Evolutionary conservation across 176 grass and related monocot genomes (phyloP).

Genomic region (Carex scoparia): DNA sequence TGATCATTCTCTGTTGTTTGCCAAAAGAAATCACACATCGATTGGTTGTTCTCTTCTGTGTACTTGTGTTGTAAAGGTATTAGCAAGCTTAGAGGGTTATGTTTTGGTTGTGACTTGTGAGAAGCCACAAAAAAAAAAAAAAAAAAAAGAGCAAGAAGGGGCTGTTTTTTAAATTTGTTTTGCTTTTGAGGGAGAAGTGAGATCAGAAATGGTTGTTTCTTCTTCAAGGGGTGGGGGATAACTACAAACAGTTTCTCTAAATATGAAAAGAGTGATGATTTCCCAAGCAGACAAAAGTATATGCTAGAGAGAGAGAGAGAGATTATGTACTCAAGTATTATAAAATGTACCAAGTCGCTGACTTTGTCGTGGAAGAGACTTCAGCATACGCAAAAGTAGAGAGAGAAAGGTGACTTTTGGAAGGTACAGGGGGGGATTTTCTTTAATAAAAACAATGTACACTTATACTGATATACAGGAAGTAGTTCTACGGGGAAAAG

Average conservation of each 20-base stretch:
- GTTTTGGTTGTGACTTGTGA: neutral
- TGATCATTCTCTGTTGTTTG: slow-evolving; percentile 54
- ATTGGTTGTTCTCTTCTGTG: neutral
- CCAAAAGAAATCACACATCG: slow-evolving; percentile 88
- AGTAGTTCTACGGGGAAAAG: neutral
- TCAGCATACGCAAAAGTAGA: slow-evolving; percentile 42
- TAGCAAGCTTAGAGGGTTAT: slow-evolving; percentile 2
- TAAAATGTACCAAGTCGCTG: slow-evolving; percentile 30
- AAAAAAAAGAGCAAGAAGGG: neutral
- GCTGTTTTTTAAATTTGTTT: neutral
- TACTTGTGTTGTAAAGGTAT: neutral
- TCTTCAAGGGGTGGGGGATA: neutral
- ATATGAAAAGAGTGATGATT: slow-evolving; percentile 43
- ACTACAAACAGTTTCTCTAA: slow-evolving; percentile 34
- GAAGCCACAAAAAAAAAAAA: neutral
- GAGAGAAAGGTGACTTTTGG: slow-evolving; percentile 28
- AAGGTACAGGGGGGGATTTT: neutral
- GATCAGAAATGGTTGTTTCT: slow-evolving; percentile 37
- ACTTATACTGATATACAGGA: slow-evolving; percentile 9
- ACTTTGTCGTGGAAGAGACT: slow-evolving; percentile 42
- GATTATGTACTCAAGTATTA: slow-evolving; percentile 31
- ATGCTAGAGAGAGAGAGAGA: slow-evolving; percentile 22
- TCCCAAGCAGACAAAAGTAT: slow-evolving; percentile 41
- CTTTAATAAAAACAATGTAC: neutral
- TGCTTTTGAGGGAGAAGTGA: slow-evolving; percentile 42